Evolutionary conservation across 148 eudicot genomes (phyloP), one percentile per base, ranked within the genome.

Genomic region (Silene uniflora): DNA sequence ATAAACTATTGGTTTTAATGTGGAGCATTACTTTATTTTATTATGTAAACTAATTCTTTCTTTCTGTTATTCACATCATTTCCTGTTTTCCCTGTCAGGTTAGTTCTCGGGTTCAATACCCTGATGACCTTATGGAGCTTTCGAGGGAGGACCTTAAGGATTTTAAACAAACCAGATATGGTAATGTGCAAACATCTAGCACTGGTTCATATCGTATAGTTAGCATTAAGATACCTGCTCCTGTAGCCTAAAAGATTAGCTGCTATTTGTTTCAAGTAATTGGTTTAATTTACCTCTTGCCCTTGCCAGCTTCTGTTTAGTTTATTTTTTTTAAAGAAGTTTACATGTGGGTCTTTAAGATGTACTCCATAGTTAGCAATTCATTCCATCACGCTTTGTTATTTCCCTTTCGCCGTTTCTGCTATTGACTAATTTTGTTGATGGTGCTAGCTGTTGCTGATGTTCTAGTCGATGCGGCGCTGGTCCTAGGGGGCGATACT

Each of bases 121-220:
- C 99, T 67, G 85, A 79, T 80, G 97, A 92, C 72, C 89, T 88
- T 83, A 84, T 87, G 67, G 97, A 88, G 59, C 97, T 95, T 82
- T 89, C 99, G 21, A 91, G 70, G 81, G 99, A 92, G 88, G 96
- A 95, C 84, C 85, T 90, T 55, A 90, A 87, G 82, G 99, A 95
- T 86, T 95, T 95, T 75, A 95, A 89, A 84, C 97, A 95, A 81
- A 89, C 92, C 18, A 89, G 97, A 95, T 95, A 88, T 87, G 99
- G 99, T 95, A 95, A 61, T 73, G 69, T 55, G 60, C 55, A 13
- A 13, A 49, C 19, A 25, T 54, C 52, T 68, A 32, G 44, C 9
- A 32, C 56, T 42, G 67, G 54, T 46, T 21, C 55, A 61, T 10
- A 13, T 23, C 21, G 4, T 60, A 59, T 27, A 24, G 23, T 22